phyloP scores from a whole-genome alignment of 2,329 filamentous ascomycete species.

The Ophiocordyceps camponoti-floridani region DNA sequence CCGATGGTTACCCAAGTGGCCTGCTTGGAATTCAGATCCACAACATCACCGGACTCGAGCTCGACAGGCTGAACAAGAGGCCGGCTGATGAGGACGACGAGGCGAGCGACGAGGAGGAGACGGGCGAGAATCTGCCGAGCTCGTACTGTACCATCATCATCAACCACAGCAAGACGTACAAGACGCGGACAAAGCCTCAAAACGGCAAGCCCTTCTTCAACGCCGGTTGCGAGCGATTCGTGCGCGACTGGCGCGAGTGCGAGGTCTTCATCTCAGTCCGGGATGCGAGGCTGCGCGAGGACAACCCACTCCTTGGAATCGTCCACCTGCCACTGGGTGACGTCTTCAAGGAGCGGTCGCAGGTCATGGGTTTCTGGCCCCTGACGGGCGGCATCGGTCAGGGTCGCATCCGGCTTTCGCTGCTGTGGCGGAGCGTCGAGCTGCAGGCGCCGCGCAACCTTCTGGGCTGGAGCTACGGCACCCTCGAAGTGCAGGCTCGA shows the following conservation, averaged over 20 bases:
- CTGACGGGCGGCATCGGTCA: slow-evolving; percentile 56
- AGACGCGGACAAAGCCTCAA: slow-evolving; percentile 59
- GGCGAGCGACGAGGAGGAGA: slow-evolving; percentile 54
- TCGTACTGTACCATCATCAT: slow-evolving; percentile 77
- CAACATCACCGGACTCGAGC: slow-evolving; percentile 51
- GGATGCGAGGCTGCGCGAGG: slow-evolving; percentile 50
- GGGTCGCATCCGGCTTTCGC: slow-evolving; percentile 48
- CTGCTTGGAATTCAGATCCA: slow-evolving; percentile 55
- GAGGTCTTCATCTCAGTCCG: slow-evolving; percentile 52
- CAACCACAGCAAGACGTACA: slow-evolving; percentile 53
- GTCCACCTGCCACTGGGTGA: slow-evolving; percentile 48
- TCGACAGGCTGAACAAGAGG: slow-evolving; percentile 40
- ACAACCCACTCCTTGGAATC: slow-evolving; percentile 51
- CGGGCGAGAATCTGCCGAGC: slow-evolving; percentile 62
- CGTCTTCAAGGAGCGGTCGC: slow-evolving; percentile 42
- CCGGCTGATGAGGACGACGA: slow-evolving; percentile 25
- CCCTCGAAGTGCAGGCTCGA: slow-evolving; percentile 42
- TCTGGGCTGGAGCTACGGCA: slow-evolving; percentile 56
- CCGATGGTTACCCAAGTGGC: slow-evolving; percentile 42
- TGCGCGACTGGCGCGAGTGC: slow-evolving; percentile 47
- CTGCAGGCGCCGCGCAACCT: slow-evolving; percentile 39
- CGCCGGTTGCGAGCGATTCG: slow-evolving; percentile 54
- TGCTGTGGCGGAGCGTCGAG: slow-evolving; percentile 56
- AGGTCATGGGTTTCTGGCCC: slow-evolving; percentile 48
- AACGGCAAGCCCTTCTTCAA: slow-evolving; percentile 68